These are phyloP conservation scores for Pyropia haitanensis DNA, from an alignment of 23 red algal genomes.

Conservation along the genomic window DNA sequence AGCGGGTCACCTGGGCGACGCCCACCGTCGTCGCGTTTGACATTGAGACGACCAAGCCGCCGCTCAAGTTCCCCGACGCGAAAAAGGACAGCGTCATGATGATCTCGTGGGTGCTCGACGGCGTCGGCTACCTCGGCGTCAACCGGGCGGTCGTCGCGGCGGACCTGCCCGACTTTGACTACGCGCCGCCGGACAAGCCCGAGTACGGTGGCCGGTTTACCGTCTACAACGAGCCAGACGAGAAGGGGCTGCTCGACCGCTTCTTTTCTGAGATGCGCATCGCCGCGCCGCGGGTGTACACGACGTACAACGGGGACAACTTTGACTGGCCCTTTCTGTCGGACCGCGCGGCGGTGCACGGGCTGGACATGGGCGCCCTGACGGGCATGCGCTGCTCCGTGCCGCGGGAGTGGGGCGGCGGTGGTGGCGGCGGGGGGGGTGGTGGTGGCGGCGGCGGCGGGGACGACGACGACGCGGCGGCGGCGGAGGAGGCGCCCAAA, in stretches of 20 bases:
- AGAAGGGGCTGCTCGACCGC: conserved; percentile 64
- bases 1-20: conserved; percentile 71
- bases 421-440: no score
- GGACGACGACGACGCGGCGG: conserved; percentile 8
- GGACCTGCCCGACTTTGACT: conserved; percentile 88
- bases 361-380: conserved; percentile 70
- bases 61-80: conserved; percentile 94
- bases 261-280: conserved; percentile 68
- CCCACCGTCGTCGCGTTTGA: conserved; percentile 90
- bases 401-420: no score
- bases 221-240: conserved; percentile 87
- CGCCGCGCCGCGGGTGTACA: conserved; percentile 74
- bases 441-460: background rate
- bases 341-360: conserved; percentile 52
- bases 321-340: conserved; percentile 97
- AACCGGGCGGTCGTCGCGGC: conserved; percentile 80
- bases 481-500: no score
- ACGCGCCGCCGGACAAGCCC: conserved; percentile 27
- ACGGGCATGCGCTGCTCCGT: conserved; percentile 47
- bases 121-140: conserved; percentile 86
- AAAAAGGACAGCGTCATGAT: conserved; percentile 90
- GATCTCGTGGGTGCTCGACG: conserved; percentile 99
- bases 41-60: conserved; percentile 97
- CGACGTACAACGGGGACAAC: conserved; percentile 95
- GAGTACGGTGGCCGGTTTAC: conserved; percentile 69